Percentiles rank a stretch among this genome's conserved stretches.
Conservation (phyloP, 164 flowering plant species). For the Akebia trifoliata region DNA sequence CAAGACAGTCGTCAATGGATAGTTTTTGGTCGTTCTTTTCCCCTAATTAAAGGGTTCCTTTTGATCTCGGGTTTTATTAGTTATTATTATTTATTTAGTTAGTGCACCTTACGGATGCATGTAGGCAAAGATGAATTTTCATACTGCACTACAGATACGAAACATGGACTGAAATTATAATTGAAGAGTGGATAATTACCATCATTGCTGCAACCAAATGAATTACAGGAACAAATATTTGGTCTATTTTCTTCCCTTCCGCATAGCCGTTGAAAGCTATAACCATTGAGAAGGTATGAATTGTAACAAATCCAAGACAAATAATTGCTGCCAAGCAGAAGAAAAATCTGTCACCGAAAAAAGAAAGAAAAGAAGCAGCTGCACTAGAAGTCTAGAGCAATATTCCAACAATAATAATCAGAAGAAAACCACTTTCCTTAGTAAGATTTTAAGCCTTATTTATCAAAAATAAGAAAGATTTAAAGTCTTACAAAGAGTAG, state of each 20-base stretch:
- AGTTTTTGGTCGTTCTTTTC: too few species aligned
- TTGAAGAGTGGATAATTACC: slow-evolving; percentile 36
- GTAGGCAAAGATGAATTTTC: not conserved
- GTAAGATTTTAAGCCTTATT: too few species aligned
- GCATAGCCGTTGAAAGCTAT: slow-evolving; percentile 92
- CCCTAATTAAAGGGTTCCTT: too few species aligned
- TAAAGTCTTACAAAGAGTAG: too few species aligned
- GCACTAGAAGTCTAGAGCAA: not conserved
- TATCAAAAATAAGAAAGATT: too few species aligned
- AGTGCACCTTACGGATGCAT: not conserved
- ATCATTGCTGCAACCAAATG: slow-evolving; percentile 71
- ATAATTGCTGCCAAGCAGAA: slow-evolving; percentile 55
- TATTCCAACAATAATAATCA: too few species aligned
- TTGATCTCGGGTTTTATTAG: too few species aligned
- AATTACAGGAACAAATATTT: slow-evolving; percentile 66
- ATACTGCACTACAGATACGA: not conserved
- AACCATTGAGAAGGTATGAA: slow-evolving; percentile 97
- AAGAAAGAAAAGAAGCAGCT: too few species aligned
- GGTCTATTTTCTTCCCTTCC: slow-evolving; percentile 66
- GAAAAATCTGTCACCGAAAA: slow-evolving; percentile 5
- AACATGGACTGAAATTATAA: not conserved
- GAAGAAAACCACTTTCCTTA: too few species aligned
- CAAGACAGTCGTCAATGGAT: too few species aligned
- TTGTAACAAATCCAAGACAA: slow-evolving; percentile 84
- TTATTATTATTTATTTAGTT: too few species aligned